Evolutionary conservation across 768 basidiomycete species (phyloP).

Genomic region (Hygrophoropsis aurantiaca): DNA sequence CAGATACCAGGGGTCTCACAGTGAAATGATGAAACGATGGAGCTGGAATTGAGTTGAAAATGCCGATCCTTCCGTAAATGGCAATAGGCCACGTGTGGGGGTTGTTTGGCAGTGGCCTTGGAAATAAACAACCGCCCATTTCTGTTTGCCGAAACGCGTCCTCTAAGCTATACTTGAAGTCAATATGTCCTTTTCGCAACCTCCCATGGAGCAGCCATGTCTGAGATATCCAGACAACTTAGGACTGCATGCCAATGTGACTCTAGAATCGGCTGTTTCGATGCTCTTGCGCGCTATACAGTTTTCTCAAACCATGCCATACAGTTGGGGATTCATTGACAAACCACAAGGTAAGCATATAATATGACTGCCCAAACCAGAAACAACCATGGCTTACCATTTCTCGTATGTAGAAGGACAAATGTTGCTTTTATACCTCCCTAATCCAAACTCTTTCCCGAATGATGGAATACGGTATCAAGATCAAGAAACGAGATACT

Average conservation of each 20-base stretch:
- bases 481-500: slow-evolving; percentile 66
- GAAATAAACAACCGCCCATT: slow-evolving; percentile 28
- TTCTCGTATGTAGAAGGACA: slow-evolving; percentile 53
- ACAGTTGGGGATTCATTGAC: slow-evolving; percentile 75
- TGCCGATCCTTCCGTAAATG: too few species aligned
- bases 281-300: slow-evolving; percentile 63
- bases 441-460: slow-evolving; percentile 59
- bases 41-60: too few species aligned
- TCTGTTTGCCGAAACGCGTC: slow-evolving; percentile 3
- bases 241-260: slow-evolving; percentile 53
- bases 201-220: slow-evolving; percentile 60
- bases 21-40: too few species aligned
- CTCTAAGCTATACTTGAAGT: not conserved
- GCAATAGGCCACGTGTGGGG: slow-evolving; percentile 12
- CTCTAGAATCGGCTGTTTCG: slow-evolving; percentile 53
- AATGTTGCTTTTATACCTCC: slow-evolving; percentile 64
- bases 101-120: slow-evolving; percentile 27
- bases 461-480: slow-evolving; percentile 77
- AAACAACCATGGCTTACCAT: not conserved
- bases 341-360: slow-evolving; percentile 61
- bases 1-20: too few species aligned
- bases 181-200: slow-evolving; percentile 33
- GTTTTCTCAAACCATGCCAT: slow-evolving; percentile 59
- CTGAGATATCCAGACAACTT: slow-evolving; percentile 72
- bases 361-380: not conserved